Conservation (phyloP, 2,329 filamentous ascomycete genomes). For the Cladophialophora immunda region DNA sequence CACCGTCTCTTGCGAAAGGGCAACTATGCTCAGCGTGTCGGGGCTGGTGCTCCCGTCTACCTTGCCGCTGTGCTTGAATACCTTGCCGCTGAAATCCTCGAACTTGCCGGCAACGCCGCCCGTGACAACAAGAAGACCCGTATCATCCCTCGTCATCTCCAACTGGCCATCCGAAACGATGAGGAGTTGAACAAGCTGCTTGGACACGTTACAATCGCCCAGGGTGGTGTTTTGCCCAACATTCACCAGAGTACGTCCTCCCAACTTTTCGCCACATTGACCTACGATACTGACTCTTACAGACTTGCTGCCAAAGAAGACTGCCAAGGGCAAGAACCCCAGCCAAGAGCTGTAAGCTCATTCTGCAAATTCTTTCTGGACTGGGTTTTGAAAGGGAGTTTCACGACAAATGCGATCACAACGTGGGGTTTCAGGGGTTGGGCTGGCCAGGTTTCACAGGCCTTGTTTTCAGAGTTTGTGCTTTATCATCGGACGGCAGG, state of each 20-base stretch:
- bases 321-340: constrained; percentile 89
- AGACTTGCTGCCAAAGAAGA: constrained; percentile 99
- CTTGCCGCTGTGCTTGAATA: constrained; percentile 98
- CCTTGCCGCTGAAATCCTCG: constrained; percentile 97
- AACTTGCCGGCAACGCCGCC: constrained; percentile 97
- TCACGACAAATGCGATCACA: constrained; percentile 68
- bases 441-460: constrained; percentile 63
- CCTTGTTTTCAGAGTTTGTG: constrained; percentile 54
- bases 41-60: constrained; percentile 97
- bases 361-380: constrained; percentile 64
- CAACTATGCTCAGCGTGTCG: constrained; percentile 99
- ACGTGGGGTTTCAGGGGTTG: constrained; percentile 75
- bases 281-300: constrained; percentile 53
- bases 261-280: constrained; percentile 35
- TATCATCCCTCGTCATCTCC: constrained; percentile 98
- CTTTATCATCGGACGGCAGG: constrained; percentile 48
- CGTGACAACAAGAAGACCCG: constrained; percentile 99
- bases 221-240: constrained; percentile 96
- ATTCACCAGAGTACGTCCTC: constrained; percentile 87
- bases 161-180: constrained; percentile 99
- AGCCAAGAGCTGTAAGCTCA: constrained; percentile 90
- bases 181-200: constrained; percentile 99
- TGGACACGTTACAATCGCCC: constrained; percentile 94
- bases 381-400: constrained; percentile 75
- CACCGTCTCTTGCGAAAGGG: constrained; percentile 98